phyloP scores from a whole-genome alignment of 23 red algal species.

The Gracilaria gracilis region DNA sequence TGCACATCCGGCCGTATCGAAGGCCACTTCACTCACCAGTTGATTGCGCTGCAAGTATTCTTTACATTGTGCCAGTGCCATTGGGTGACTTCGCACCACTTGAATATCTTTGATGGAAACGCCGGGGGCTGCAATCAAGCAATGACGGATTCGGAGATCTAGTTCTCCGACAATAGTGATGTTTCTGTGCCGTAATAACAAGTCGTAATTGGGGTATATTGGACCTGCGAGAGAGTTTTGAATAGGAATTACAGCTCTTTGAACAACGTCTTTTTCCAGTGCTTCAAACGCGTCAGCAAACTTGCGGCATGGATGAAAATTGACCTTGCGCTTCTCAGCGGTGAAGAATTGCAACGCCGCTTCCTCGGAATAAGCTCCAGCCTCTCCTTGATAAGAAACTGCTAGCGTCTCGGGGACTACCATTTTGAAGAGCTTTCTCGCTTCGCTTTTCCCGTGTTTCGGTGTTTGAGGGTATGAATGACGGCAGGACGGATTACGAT shows the following conservation, averaged over 20 bases:
- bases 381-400: conserved; percentile 93
- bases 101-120: conserved; percentile 61
- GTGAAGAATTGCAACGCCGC: conserved; percentile 87
- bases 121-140: conserved; percentile 77
- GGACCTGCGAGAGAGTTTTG: conserved; percentile 97
- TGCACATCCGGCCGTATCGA: conserved; percentile 94
- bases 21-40: conserved; percentile 68
- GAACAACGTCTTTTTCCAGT: conserved; percentile 43
- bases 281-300: conserved; percentile 75
- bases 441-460: background rate
- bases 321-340: background rate
- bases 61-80: conserved; percentile 95
- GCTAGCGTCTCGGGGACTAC: background rate
- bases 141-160: conserved; percentile 93
- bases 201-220: conserved; percentile 93
- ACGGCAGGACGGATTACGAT: no score
- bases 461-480: background rate
- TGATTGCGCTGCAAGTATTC: conserved; percentile 67
- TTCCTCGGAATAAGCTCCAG: conserved; percentile 94
- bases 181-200: conserved; percentile 71
- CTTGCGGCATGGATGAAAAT: conserved; percentile 64
- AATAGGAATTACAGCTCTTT: conserved; percentile 83
- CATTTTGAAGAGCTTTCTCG: background rate
- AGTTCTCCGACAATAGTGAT: conserved; percentile 92
- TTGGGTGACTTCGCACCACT: conserved; percentile 79